Percentiles rank a stretch among this genome's conserved stretches.
These are phyloP conservation scores for Jackrogersella minutella DNA, from an alignment of 495 filamentous ascomycete genomes.

Conservation along the genomic window DNA sequence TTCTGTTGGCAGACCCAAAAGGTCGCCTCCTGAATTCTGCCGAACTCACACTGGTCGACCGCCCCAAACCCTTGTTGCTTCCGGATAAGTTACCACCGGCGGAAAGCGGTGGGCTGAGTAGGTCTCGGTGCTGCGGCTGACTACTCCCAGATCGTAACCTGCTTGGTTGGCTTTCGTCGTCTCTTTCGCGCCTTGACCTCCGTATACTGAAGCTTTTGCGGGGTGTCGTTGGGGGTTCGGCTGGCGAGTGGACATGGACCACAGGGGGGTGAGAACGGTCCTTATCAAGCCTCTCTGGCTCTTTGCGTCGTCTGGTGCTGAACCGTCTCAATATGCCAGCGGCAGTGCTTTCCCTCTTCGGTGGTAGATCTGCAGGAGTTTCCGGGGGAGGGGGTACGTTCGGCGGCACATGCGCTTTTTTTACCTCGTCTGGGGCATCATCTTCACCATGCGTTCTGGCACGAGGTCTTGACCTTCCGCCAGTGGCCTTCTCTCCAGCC, in stretches of 20 bases:
- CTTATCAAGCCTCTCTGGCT: constrained; percentile 65
- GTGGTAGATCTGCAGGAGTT: constrained; percentile 66
- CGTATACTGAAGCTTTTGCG: constrained; percentile 86
- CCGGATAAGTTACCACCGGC: constrained; percentile 64
- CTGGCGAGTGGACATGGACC: constrained; percentile 76
- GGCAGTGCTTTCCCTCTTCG: constrained; percentile 86
- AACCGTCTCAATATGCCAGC: constrained; percentile 88
- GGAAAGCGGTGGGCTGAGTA: constrained; percentile 73
- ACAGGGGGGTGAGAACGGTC: constrained; percentile 71
- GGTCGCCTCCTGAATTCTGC: constrained; percentile 77
- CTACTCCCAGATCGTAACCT: constrained; percentile 68
- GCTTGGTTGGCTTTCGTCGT: constrained; percentile 55
- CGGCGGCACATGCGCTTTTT: constrained; percentile 70
- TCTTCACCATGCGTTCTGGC: constrained; percentile 96
- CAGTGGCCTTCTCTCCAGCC: constrained; percentile 79
- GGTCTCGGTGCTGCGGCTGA: constrained; percentile 74
- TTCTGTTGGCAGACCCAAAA: constrained; percentile 57
- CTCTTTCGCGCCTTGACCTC: constrained; percentile 65
- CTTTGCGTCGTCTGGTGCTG: constrained; percentile 78
- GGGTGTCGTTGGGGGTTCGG: constrained; percentile 66
- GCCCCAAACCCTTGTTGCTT: constrained; percentile 70
- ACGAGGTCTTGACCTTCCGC: constrained; percentile 80
- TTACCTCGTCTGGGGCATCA: constrained; percentile 79
- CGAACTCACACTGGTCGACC: constrained; percentile 87
- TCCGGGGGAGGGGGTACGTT: constrained; percentile 54